phyloP scores from a whole-genome alignment of 306 rosid genomes.

The Arachis hypogaea region DNA sequence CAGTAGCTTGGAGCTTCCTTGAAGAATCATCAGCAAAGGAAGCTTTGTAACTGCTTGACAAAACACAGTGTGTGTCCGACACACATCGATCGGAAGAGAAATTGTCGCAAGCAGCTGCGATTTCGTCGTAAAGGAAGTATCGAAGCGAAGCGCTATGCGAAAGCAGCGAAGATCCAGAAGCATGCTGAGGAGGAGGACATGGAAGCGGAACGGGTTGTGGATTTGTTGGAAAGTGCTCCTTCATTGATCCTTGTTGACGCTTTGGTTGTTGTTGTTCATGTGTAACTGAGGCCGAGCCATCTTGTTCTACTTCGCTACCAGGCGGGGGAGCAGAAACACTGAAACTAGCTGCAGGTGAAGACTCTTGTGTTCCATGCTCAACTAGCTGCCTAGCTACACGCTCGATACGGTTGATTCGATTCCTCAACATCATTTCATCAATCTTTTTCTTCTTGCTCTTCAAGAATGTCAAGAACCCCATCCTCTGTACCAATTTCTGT shows the following conservation, averaged over 20 bases:
- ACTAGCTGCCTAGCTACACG: slow-evolving; percentile 54
- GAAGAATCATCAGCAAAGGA: slow-evolving; percentile 71
- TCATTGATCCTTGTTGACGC: slow-evolving; percentile 43
- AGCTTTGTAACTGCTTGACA: slow-evolving; percentile 69
- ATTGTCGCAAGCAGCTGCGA: slow-evolving; percentile 74
- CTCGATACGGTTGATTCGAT: slow-evolving; percentile 43
- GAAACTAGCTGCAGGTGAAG: too few species aligned
- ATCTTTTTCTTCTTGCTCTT: slow-evolving; percentile 69
- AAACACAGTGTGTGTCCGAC: slow-evolving; percentile 55
- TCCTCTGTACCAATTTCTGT: slow-evolving; percentile 8
- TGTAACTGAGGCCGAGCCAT: slow-evolving; percentile 51
- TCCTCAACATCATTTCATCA: slow-evolving; percentile 42
- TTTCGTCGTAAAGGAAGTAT: slow-evolving; percentile 62
- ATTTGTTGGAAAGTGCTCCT: slow-evolving; percentile 47
- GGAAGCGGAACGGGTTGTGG: slow-evolving; percentile 97
- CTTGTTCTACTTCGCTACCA: slow-evolving; percentile 72
- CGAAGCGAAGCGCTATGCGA: slow-evolving; percentile 58
- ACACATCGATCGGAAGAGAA: slow-evolving; percentile 69
- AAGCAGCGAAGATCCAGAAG: slow-evolving; percentile 72
- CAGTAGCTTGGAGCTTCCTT: slow-evolving; percentile 77
- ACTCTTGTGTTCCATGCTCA: slow-evolving; percentile 36
- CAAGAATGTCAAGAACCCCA: slow-evolving; percentile 80
- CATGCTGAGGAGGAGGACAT: slow-evolving; percentile 40
- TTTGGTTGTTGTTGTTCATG: slow-evolving; percentile 56
- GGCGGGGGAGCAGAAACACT: slow-evolving; percentile 71